These are phyloP conservation scores for Leccinum obscurum DNA, from an alignment of 768 basidiomycete genomes.

Conservation along the genomic window DNA sequence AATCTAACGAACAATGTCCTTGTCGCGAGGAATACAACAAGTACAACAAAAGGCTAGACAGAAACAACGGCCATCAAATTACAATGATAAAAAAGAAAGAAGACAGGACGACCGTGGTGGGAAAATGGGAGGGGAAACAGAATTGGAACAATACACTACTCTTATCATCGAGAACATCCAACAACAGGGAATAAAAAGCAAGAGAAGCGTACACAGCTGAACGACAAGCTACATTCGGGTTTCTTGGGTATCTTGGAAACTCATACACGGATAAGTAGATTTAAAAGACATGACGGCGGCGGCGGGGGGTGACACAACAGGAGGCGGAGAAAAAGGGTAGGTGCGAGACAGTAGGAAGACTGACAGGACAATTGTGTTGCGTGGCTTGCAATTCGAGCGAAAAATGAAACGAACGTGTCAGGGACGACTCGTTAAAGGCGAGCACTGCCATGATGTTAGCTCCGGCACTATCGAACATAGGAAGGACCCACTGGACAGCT, in stretches of 20 bases:
- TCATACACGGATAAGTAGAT: slow-evolving; percentile 8
- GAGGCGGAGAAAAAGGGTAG: slow-evolving; percentile 1
- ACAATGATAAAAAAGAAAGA: slow-evolving; percentile 3
- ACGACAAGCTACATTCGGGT: slow-evolving; percentile 21
- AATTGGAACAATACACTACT: slow-evolving; percentile 8
- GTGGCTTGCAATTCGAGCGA: not conserved
- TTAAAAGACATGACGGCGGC: not conserved
- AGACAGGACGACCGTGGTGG: slow-evolving; percentile 1
- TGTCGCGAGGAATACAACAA: slow-evolving; percentile 5
- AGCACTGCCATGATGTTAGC: not conserved
- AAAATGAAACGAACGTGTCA: not conserved
- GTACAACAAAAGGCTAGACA: slow-evolving; percentile 6
- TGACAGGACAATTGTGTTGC: not conserved
- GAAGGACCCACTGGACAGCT: not conserved
- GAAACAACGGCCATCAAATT: slow-evolving; percentile 5
- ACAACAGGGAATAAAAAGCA: slow-evolving; percentile 15
- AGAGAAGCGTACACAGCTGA: slow-evolving; percentile 15
- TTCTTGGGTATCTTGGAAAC: slow-evolving; percentile 13
- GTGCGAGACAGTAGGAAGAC: not conserved
- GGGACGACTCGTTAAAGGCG: not conserved
- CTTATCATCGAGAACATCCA: slow-evolving; percentile 3
- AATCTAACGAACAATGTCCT: not conserved
- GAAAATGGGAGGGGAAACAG: not conserved
- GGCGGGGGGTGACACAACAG: not conserved
- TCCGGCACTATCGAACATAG: not conserved